These are phyloP conservation scores for Amborella trichopoda DNA, from an alignment of 164 flowering plant species.

Conservation along the genomic window DNA sequence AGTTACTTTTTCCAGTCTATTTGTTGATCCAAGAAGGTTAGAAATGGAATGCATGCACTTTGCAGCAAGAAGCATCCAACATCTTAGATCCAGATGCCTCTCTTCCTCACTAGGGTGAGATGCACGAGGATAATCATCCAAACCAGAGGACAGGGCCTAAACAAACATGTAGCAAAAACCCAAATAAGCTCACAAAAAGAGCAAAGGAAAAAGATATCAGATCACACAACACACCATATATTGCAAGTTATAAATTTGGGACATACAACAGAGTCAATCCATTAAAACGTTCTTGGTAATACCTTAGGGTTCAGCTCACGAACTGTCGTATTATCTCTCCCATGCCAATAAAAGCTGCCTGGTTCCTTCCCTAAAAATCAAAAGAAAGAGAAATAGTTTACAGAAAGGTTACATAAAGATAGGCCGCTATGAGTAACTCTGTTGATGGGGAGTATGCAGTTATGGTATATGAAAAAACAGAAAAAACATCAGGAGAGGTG, in stretches of 20 bases:
- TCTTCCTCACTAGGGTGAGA: conserved; percentile 92
- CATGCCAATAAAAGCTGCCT: conserved; percentile 87
- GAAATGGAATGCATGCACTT: conserved; percentile 69
- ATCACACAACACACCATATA: too few species aligned
- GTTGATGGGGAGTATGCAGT: too few species aligned
- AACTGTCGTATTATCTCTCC: conserved; percentile 58
- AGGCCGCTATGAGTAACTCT: too few species aligned
- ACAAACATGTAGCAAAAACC: too few species aligned
- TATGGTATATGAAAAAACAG: too few species aligned
- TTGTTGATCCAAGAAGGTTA: conserved; percentile 28
- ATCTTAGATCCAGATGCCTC: conserved; percentile 92
- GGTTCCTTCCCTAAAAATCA: conserved; percentile 41
- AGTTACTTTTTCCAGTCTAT: conserved; percentile 37
- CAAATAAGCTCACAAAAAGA: too few species aligned
- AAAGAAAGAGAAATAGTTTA: conserved; percentile 1
- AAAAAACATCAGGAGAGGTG: too few species aligned
- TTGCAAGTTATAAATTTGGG: too few species aligned
- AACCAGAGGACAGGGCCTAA: conserved; percentile 81
- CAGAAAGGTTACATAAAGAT: too few species aligned
- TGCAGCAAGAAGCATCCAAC: conserved; percentile 98
- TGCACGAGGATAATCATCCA: conserved; percentile 97
- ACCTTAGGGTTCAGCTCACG: conserved; percentile 94
- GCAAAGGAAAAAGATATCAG: too few species aligned
- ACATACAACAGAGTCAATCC: too few species aligned
- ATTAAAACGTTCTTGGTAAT: conserved; percentile 4